Evolutionary conservation across 768 basidiomycete species (phyloP).

Genomic region (Boletus edulis): DNA sequence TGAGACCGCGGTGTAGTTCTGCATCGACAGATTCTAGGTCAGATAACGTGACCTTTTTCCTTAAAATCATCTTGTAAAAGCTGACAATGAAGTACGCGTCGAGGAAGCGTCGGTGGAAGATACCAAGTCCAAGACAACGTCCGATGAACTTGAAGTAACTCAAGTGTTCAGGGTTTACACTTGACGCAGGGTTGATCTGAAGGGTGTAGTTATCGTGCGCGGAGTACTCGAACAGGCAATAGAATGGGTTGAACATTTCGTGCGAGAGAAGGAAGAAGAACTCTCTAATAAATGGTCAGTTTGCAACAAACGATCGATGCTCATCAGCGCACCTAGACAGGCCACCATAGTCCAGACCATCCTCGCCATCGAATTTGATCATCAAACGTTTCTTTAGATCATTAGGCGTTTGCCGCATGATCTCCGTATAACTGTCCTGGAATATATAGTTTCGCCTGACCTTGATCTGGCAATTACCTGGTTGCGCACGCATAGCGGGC

Average conservation of each 20-base stretch:
- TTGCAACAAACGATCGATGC: background rate
- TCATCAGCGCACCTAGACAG: conserved; percentile 71
- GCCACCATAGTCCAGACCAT: conserved; percentile 98
- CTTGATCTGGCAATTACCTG: conserved; percentile 99
- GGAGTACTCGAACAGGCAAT: conserved; percentile 99
- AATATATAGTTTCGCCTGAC: conserved; percentile 98
- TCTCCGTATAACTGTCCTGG: conserved; percentile 99
- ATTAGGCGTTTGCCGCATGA: conserved; percentile 98
- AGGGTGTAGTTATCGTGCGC: conserved; percentile 99
- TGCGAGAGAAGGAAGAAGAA: conserved; percentile 99
- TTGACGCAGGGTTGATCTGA: conserved; percentile 97
- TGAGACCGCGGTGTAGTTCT: conserved; percentile 90
- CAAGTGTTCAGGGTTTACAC: conserved; percentile 97
- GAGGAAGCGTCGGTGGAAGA: conserved; percentile 98
- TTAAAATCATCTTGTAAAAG: conserved; percentile 99
- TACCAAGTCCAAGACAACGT: conserved; percentile 89
- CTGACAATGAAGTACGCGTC: conserved; percentile 99
- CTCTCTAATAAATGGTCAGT: conserved; percentile 57
- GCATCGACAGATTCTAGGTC: conserved; percentile 97
- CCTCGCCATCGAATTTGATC: conserved; percentile 99
- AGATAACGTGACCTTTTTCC: conserved; percentile 92
- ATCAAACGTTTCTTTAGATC: conserved; percentile 98
- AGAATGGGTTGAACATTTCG: conserved; percentile 99
- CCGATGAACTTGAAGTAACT: conserved; percentile 99
- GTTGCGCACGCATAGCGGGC: conserved; percentile 96